Evolutionary conservation across 1,284 basidiomycete genomes (phyloP), one percentile per base, ranked within the genome.

Genomic region (Termitomyces sp.): DNA sequence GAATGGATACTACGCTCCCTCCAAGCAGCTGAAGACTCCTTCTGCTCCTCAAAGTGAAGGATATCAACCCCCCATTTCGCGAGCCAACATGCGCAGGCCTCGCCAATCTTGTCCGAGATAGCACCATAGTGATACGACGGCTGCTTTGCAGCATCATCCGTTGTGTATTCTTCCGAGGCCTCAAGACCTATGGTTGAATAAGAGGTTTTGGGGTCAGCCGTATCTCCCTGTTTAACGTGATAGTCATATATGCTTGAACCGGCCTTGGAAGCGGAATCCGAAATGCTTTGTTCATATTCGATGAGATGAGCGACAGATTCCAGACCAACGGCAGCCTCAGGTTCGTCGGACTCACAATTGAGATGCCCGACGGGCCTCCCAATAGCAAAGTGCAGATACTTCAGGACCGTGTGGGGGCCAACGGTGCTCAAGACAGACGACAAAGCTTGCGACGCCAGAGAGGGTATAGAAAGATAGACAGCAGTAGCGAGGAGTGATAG

Each of bases 41-140:
- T 65, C 34, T 72, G 70, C 58, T 83, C 76, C 68, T 96, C 93
- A 50, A 81, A 78, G 10, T 69, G 67, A 42, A 96, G 77, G 54
- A 95, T 78, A 66, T 96, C 93, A 17, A 73, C 69, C 0, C 88
- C 92, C 93, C 94, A 97, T 36, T 91, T 79, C 0, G 86, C 79
- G 10, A 96, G 77, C 93, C 94, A 98, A 68, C 90, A 93, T 4
- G 84, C 82, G 61, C 88, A 88, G 0, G 92, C 89, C 70, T 96
- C 92, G 26, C 94, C 94, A 58, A 97, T 90, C 73, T 93, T 94
- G 70, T 94, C 84, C 0, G 90, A 90, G 4, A 92, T 78, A 21
- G 83, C 77, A 21, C 94, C 94, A 65, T 94, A 94, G 65, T 87
- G 83, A 64, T 83, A 87, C 9, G 56, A 67, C 24, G 62, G 66